A percentile compares a stretch with the other conserved stretches of the same genome.
Conservation (phyloP, 108 stramenopile species). For the Nitzschia sp. region DNA sequence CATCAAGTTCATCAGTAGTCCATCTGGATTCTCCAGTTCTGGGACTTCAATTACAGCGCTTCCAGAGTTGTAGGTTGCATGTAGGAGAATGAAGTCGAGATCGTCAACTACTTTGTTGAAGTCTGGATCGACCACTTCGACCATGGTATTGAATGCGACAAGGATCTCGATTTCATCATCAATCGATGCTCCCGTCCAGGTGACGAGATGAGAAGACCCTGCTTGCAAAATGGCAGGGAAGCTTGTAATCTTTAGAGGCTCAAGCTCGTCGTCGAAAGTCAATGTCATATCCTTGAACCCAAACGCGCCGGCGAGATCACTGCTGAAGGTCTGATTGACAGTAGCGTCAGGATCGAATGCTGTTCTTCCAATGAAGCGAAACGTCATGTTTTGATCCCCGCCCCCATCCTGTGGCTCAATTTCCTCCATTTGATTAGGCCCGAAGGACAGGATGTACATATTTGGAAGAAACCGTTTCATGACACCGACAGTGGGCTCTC, state of each 20-base stretch:
- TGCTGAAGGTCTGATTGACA: not conserved
- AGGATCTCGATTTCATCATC: not conserved
- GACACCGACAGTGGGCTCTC: not conserved
- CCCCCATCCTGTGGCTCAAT: not conserved
- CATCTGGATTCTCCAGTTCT: not conserved
- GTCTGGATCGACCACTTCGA: not conserved
- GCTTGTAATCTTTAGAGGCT: not conserved
- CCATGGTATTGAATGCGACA: conserved; percentile 10
- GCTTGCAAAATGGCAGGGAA: not conserved
- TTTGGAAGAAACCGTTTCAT: not conserved
- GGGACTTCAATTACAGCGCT: not conserved
- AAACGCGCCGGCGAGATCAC: not conserved
- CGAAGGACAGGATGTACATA: conserved; percentile 7
- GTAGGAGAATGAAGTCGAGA: not conserved
- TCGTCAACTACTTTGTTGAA: conserved; percentile 3
- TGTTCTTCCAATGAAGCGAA: conserved; percentile 10
- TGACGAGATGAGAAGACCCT: not conserved
- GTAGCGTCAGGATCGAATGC: not conserved
- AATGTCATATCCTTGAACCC: not conserved
- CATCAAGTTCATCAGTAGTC: conserved; percentile 9
- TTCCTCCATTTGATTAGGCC: conserved; percentile 4
- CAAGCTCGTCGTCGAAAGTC: not conserved
- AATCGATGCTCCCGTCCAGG: conserved; percentile 1
- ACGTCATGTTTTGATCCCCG: conserved; percentile 4
- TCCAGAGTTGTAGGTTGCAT: conserved; percentile 2